A percentile compares a stretch with the other conserved stretches of the same genome.
phyloP scores from a whole-genome alignment of 371 early-diverging fungal species.

The Lichtheimia hyalospora region DNA sequence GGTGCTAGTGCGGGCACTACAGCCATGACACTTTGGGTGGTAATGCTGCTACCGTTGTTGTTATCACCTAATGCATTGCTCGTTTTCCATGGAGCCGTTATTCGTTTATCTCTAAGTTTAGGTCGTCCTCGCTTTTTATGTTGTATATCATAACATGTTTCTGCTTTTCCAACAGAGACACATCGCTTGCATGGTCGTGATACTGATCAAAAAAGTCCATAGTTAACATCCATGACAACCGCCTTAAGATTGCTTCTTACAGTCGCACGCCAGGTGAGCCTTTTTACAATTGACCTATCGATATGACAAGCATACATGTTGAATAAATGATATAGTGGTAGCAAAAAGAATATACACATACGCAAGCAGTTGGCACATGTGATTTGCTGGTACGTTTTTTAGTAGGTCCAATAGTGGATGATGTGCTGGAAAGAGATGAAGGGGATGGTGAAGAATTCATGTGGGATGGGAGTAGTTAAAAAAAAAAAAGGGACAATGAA shows the following conservation, averaged over 20 bases:
- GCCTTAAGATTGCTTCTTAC: slow-evolving; percentile 10
- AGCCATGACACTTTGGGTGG: background rate
- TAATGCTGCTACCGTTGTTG: background rate
- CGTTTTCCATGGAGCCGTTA: slow-evolving; percentile 1
- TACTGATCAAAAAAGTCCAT: slow-evolving; percentile 31
- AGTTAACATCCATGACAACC: background rate
- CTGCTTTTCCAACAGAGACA: slow-evolving; percentile 67
- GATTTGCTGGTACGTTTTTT: slow-evolving; percentile 22
- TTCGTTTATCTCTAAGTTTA: slow-evolving; percentile 59
- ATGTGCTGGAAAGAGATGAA: slow-evolving; percentile 8
- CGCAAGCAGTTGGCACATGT: slow-evolving; percentile 29
- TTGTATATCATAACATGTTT: slow-evolving; percentile 77
- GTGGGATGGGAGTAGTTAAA: background rate
- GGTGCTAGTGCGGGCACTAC: slow-evolving; percentile 7
- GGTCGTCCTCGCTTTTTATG: slow-evolving; percentile 84
- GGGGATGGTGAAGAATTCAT: slow-evolving; percentile 13
- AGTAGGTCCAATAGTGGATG: background rate
- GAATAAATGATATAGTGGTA: background rate
- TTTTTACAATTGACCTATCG: slow-evolving; percentile 28
- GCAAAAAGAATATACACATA: slow-evolving; percentile 11
- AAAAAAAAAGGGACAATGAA: background rate
- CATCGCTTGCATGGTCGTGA: slow-evolving; percentile 79
- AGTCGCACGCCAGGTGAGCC: slow-evolving; percentile 32
- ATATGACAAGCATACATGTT: background rate
- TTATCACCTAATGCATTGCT: background rate